Evolutionary conservation across 2,329 filamentous ascomycete genomes (phyloP).

Genomic region (Verticillium nonalfalfae): DNA sequence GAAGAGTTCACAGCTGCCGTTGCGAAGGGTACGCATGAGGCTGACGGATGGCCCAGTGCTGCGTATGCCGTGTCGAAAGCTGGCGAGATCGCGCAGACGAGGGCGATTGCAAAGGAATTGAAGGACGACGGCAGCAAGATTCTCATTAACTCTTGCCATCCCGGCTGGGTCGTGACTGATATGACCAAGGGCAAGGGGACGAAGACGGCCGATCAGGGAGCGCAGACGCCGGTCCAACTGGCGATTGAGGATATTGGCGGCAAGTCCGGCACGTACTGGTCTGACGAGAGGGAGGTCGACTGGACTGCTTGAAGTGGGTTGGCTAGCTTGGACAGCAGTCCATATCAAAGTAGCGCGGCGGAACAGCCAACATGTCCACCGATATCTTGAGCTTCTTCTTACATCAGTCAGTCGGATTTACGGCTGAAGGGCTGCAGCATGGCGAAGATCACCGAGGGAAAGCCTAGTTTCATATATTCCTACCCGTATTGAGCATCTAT

Average conservation of each 20-base stretch:
- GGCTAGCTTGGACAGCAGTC: too few relatives aligned
- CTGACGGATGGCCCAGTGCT: conserved; percentile 40
- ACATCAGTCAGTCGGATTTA: too few relatives aligned
- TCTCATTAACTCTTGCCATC: conserved; percentile 33
- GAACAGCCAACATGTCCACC: too few relatives aligned
- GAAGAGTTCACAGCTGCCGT: conserved; percentile 39
- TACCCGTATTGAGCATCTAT: too few relatives aligned
- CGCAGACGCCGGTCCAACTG: conserved; percentile 33
- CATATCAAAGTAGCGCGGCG: too few relatives aligned
- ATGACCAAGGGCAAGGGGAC: conserved; percentile 33
- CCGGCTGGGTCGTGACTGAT: conserved; percentile 38
- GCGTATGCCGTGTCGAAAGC: conserved; percentile 42
- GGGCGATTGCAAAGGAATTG: conserved; percentile 25
- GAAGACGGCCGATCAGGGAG: conserved; percentile 34
- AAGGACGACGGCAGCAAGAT: conserved; percentile 15
- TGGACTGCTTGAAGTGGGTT: conserved; percentile 16
- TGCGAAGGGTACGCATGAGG: conserved; percentile 33
- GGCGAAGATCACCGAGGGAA: too few relatives aligned
- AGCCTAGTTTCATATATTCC: too few relatives aligned
- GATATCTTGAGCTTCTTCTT: too few relatives aligned
- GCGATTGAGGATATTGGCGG: conserved; percentile 30
- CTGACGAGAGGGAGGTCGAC: conserved; percentile 23
- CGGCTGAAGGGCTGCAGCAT: too few relatives aligned
- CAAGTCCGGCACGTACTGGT: conserved; percentile 30
- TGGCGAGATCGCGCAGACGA: conserved; percentile 33